phyloP scores from a whole-genome alignment of 306 rosid genomes.

The Coriaria nepalensis region DNA sequence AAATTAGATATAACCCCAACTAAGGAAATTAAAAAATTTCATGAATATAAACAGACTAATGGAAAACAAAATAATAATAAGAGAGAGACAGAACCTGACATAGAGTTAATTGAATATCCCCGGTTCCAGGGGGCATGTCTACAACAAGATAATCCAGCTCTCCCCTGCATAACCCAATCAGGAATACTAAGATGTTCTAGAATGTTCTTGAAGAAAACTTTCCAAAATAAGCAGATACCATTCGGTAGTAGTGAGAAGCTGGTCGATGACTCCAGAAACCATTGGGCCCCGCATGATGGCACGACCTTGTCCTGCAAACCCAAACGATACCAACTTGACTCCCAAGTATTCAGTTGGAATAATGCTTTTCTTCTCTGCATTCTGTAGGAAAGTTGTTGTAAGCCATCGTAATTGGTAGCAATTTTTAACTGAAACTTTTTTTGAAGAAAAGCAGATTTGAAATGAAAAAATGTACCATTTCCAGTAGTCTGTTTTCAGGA shows the following conservation, averaged over 20 bases:
- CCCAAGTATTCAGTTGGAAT: constrained; percentile 92
- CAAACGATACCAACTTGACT: constrained; percentile 90
- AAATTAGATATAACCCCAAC: too few species aligned
- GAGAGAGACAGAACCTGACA: constrained; percentile 61
- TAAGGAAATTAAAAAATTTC: too few species aligned
- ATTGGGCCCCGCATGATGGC: constrained; percentile 98
- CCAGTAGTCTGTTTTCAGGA: constrained; percentile 74
- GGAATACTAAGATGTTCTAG: constrained; percentile 5
- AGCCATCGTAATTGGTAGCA: constrained; percentile 19
- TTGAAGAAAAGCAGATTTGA: constrained; percentile 8
- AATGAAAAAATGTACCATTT: constrained; percentile 41
- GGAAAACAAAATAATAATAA: background rate
- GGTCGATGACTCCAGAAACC: constrained; percentile 96
- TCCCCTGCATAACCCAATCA: constrained; percentile 90
- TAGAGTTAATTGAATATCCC: constrained; percentile 93
- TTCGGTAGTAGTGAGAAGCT: constrained; percentile 87
- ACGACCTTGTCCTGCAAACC: constrained; percentile 96
- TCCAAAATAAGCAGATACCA: constrained; percentile 39
- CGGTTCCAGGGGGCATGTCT: constrained; percentile 99
- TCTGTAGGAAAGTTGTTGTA: constrained; percentile 33
- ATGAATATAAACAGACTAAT: background rate
- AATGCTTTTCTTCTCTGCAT: constrained; percentile 68
- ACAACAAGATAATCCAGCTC: constrained; percentile 91
- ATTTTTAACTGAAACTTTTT: constrained; percentile 13
- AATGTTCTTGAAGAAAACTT: constrained; percentile 7